Conservation (phyloP, 179 eudicot species). For the Drosera spatulata region DNA sequence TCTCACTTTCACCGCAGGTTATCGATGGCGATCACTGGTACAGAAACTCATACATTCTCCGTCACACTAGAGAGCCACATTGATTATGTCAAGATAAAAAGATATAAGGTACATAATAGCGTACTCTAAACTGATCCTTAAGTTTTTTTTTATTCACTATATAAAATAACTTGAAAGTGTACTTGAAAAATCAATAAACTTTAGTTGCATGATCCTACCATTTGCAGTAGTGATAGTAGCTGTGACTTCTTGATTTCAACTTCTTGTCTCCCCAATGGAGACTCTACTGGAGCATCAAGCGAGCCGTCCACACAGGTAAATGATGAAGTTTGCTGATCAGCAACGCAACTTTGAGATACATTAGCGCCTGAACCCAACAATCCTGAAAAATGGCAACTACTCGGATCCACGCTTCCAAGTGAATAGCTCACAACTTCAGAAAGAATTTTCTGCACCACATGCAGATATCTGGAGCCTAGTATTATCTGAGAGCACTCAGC, state of each 20-base stretch:
- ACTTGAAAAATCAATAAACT: no score
- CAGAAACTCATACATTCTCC: no score
- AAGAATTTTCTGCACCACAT: slow-evolving; percentile 65
- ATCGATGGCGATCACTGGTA: no score
- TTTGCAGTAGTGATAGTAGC: slow-evolving; percentile 56
- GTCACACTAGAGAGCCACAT: no score
- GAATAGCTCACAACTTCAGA: slow-evolving; percentile 51
- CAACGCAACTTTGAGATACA: no score
- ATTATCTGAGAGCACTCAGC: slow-evolving; percentile 26
- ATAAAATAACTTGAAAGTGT: no score
- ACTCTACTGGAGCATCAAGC: slow-evolving; percentile 18
- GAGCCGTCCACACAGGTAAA: slow-evolving; percentile 19
- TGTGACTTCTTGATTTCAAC: slow-evolving; percentile 50
- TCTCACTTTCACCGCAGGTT: no score
- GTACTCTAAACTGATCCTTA: no score
- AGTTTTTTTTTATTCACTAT: no score
- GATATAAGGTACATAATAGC: no score
- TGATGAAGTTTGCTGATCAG: no score
- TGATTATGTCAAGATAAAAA: no score
- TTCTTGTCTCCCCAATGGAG: slow-evolving; percentile 17
- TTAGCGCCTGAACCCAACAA: slow-evolving; percentile 12
- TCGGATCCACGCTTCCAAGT: slow-evolving; percentile 26
- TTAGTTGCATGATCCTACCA: slow-evolving; percentile 30
- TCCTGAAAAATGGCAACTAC: slow-evolving; percentile 6
- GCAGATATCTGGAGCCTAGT: slow-evolving; percentile 46